phyloP scores from a whole-genome alignment of 805 yeast genomes.

The Candida pini region DNA sequence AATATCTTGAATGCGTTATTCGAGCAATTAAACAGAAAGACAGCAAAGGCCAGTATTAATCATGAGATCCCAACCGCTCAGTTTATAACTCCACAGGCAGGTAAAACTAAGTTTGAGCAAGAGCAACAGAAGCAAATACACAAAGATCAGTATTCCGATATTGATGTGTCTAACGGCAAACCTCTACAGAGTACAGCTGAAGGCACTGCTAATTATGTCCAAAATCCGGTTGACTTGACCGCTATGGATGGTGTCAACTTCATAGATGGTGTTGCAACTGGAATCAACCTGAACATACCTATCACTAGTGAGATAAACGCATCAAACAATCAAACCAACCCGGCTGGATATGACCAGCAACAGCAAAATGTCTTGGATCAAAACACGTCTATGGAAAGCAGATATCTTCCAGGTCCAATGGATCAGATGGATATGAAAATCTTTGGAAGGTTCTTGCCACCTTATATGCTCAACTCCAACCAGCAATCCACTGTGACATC shows the following conservation, averaged over 20 bases:
- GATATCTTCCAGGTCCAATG: slow-evolving; percentile 75
- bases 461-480: slow-evolving; percentile 59
- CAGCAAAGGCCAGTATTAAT: slow-evolving; percentile 40
- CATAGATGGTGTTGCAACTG: slow-evolving; percentile 31
- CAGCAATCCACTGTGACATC: slow-evolving; percentile 9
- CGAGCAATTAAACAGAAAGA: slow-evolving; percentile 69
- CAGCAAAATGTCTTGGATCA: slow-evolving; percentile 1
- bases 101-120: slow-evolving; percentile 19
- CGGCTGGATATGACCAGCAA: slow-evolving; percentile 1
- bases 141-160: slow-evolving; percentile 3
- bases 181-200: slow-evolving; percentile 7
- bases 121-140: slow-evolving; percentile 7
- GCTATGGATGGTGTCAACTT: slow-evolving; percentile 32
- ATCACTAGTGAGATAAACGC: not conserved
- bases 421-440: slow-evolving; percentile 81
- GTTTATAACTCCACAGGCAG: slow-evolving; percentile 25
- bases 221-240: no score
- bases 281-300: slow-evolving; percentile 20
- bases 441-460: slow-evolving; percentile 79
- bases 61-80: slow-evolving; percentile 15
- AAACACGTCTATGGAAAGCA: slow-evolving; percentile 11
- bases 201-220: slow-evolving; percentile 19
- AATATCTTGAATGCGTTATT: slow-evolving; percentile 73
- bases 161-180: not conserved
- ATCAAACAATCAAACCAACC: not conserved